Evolutionary conservation across 1,139 yeast species (phyloP), one percentile per base, ranked within the genome.

Genomic region (Lodderomyces elongisporus): DNA sequence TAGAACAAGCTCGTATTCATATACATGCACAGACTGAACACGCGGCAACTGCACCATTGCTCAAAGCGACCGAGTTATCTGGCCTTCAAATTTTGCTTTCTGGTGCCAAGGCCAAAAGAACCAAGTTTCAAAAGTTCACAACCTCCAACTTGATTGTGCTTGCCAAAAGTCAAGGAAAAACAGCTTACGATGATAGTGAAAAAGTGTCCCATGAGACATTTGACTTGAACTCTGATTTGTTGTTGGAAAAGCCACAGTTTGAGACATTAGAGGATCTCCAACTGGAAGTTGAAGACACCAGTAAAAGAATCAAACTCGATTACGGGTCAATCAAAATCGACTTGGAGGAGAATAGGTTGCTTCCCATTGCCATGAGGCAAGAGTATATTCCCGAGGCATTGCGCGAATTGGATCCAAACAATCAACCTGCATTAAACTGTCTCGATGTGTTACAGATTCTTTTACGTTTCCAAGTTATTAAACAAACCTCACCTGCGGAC

Each of bases 51-150:
- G 77, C 74, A 7, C 66, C 69, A 20, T 69, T 74, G 47, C 60
- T 56, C 9, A 70, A 64, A 56, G 93, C 74, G 18, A 72, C 68
- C 37, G 66, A 66, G 17, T 48, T 77, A 8, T 77, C 94, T 0
- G 74, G 77, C 1, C 66, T 93, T 31, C 62, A 70, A 27, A 72
- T 82, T 41, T 72, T 81, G 1, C 60, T 89, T 31, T 82, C 96
- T 1, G 98, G 98, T 43, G 85, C 91, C 32, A 77, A 79, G 46
- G 96, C 95, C 4, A 84, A 81, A 51, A 70, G 93, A 52, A 89
- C 98, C 3, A 85, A 85, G 54, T 85, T 65, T 52, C 99, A 91
- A 58, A 71, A 70, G 30, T 71, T 67, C 31, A 77, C 79, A 17
- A 74, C 84, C 12, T 74, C 96, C 0, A 77, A 87, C 30, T 70